Evolutionary conservation across 371 early-diverging fungal genomes (phyloP).

Genomic region (Mucor piriformis): DNA sequence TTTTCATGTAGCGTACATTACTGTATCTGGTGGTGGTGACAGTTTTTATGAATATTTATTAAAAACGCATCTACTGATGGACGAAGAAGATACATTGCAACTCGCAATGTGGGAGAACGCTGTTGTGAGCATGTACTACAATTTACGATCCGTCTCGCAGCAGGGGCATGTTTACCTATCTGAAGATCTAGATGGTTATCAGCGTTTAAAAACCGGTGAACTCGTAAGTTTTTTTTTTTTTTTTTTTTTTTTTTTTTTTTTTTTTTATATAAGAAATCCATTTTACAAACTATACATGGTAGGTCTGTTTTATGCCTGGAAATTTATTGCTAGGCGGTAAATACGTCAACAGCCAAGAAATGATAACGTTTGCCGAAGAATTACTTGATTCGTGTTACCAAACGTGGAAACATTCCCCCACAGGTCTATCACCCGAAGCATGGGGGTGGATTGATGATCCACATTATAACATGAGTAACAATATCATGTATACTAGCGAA

Average conservation of each 20-base stretch:
- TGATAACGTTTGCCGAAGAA: constrained; percentile 32
- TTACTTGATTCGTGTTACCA: constrained; percentile 44
- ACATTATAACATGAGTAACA: constrained; percentile 16
- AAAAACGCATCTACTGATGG: constrained; percentile 66
- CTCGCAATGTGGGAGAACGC: constrained; percentile 48
- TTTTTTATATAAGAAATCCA: no score
- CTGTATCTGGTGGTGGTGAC: constrained; percentile 72
- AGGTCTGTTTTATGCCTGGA: constrained; percentile 47
- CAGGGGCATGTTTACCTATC: constrained; percentile 41
- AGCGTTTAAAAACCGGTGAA: constrained; percentile 41
- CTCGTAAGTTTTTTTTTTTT: no score
- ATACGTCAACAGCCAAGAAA: constrained; percentile 28
- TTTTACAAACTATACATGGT: no score
- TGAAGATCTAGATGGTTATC: constrained; percentile 29
- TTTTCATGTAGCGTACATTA: constrained; percentile 32
- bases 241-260: no score
- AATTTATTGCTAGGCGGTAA: constrained; percentile 44
- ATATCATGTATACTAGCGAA: constrained; percentile 25
- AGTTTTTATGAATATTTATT: constrained; percentile 89
- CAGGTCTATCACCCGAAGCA: constrained; percentile 47
- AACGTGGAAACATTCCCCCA: constrained; percentile 40
- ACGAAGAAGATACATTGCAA: constrained; percentile 51
- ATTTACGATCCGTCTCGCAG: constrained; percentile 43
- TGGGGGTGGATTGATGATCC: constrained; percentile 48
- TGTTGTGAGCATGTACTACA: constrained; percentile 45